Evolutionary conservation across 1,284 basidiomycete species (phyloP).

Genomic region (Ustilago crameri): DNA sequence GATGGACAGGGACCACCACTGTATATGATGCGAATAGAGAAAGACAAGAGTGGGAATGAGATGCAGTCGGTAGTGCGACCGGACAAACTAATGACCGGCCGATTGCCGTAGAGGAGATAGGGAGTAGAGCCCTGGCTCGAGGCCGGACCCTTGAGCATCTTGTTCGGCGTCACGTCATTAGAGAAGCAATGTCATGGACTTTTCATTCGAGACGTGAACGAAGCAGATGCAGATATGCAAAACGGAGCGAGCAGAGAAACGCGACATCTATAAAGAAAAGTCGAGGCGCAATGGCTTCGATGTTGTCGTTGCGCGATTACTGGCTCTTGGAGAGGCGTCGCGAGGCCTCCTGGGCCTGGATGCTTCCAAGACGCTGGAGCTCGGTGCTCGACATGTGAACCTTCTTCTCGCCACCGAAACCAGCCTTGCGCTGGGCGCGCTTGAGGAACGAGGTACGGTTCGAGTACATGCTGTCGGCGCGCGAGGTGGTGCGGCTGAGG

Average conservation of each 20-base stretch:
- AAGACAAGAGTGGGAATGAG: constrained; percentile 17
- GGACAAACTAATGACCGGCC: background rate
- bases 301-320: constrained; percentile 23
- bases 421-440: constrained; percentile 83
- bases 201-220: constrained; percentile 10
- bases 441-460: constrained; percentile 90
- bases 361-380: constrained; percentile 82
- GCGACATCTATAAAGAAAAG: background rate
- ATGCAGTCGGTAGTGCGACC: constrained; percentile 9
- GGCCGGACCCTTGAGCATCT: constrained; percentile 7
- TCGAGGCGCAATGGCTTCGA: background rate
- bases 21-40: constrained; percentile 30
- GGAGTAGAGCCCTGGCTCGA: constrained; percentile 3
- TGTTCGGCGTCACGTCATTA: constrained; percentile 1
- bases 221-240: constrained; percentile 13
- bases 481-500: constrained; percentile 86
- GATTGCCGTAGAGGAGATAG: background rate
- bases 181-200: background rate
- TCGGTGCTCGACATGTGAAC: constrained; percentile 78
- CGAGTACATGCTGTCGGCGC: constrained; percentile 92
- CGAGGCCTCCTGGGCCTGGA: constrained; percentile 82
- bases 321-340: constrained; percentile 76
- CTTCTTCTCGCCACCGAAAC: constrained; percentile 78
- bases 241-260: background rate
- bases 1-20: constrained; percentile 8